phyloP scores from a whole-genome alignment of 2,329 filamentous ascomycete species.

The Exophiala calicioides region DNA sequence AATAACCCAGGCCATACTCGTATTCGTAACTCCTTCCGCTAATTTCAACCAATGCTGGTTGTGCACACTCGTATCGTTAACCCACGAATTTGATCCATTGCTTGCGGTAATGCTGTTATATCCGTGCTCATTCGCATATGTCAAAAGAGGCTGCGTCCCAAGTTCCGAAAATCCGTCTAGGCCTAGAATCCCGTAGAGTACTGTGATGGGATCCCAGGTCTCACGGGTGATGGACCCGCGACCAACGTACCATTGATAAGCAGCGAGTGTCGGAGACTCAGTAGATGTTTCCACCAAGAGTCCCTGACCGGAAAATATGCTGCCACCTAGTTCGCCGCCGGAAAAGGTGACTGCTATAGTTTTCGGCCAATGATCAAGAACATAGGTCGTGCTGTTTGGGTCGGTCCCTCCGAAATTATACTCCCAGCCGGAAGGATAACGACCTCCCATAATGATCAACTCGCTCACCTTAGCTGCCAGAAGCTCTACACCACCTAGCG shows the following conservation, averaged over 20 bases:
- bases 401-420: constrained; percentile 13
- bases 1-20: constrained; percentile 12
- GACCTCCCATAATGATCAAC: constrained; percentile 13
- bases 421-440: constrained; percentile 13
- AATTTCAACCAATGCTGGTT: constrained; percentile 14
- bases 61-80: constrained; percentile 9
- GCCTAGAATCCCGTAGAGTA: constrained; percentile 9
- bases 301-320: constrained; percentile 7
- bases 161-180: constrained; percentile 5
- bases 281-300: constrained; percentile 1
- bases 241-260: constrained; percentile 12
- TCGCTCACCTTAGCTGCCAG: constrained; percentile 11
- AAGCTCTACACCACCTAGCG: constrained; percentile 5
- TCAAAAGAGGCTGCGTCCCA: constrained; percentile 4
- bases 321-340: constrained; percentile 10
- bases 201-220: constrained; percentile 12
- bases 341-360: constrained; percentile 7
- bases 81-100: constrained; percentile 10
- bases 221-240: constrained; percentile 8
- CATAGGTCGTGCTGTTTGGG: constrained; percentile 11
- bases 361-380: constrained; percentile 7
- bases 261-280: constrained; percentile 4
- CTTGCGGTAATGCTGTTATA: constrained; percentile 12
- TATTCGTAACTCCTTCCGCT: constrained; percentile 8
- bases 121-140: constrained; percentile 11